Evolutionary conservation across 345 rosid genomes (phyloP), one percentile per base, ranked within the genome.

Genomic region (Salix caprea): DNA sequence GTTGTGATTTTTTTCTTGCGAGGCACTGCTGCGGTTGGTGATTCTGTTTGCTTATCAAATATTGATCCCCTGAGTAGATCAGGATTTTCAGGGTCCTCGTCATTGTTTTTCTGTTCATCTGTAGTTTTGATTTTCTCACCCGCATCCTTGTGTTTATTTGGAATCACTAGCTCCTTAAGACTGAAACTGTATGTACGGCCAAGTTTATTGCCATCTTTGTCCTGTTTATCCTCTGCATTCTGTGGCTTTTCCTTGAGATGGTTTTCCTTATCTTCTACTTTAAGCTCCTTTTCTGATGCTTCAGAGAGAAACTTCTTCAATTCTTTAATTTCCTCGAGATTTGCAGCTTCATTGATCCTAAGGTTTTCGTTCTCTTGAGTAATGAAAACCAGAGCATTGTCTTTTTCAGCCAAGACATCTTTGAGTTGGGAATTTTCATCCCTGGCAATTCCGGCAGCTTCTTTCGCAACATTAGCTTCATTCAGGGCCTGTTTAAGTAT

Each of bases 381-480:
- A 36, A 92, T 83, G 74, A 90, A 86, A 2, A 85, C 70, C 71
- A 93, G 7, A 2, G 94, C 92, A 13, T 88, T 89, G 34, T 96
- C 96, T 73, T 90, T 96, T 28, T 87, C 89, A 7, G 84, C 77
- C 46, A 90, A 61, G 39, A 77, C 56, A 54, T 91, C 98, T 76
- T 91, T 88, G 74, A 95, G 85, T 67, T 91, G 91, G 40, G 92
- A 87, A 48, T 93, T 95, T 80, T 95, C 97, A 0, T 82, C 87
- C 60, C 83, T 84, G 0, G 97, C 98, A 3, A 92, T 88, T 61
- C 78, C 88, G 1, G 94, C 93, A 1, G 98, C 98, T 81, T 89
- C 99, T 85, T 92, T 96, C 0, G 99, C 95, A 3, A 85, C 92
- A 71, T 84, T 96, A 15, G 99, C 91, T 81, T 96, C 99, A 23